Base-by-base conservation (phyloP, 805 yeast genomes). In the Myxozyma geophila region DNA sequence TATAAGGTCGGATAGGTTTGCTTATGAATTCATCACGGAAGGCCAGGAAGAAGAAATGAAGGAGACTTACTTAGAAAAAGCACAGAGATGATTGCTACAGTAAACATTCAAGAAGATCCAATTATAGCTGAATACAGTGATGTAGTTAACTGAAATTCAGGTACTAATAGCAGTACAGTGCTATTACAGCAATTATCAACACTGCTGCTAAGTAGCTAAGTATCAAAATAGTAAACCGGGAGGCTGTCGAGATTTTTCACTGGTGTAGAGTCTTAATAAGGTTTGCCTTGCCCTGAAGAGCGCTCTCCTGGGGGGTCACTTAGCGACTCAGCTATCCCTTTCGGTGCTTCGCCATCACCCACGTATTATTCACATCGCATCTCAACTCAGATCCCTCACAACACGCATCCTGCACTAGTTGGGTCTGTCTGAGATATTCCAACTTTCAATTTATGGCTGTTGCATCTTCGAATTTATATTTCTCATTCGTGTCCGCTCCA, bases 11-110 rank as follows among this genome's bases (percentile, higher is more conserved):
- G 70, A 40, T 54, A 64, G 57, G 58, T 36, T 33, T 46, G 48
- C 33, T 17, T 35, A 62, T 49, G 59, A 43, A 62, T 59, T 66
- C 69, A 66, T 66, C 69, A 65, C 54, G 9, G 19, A 17, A 36
- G 44, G 17, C 7, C 21, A 44, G 2, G 5, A 3, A 28, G 28
- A 28, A 28, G 28, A 28, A 28, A 28, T 28, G 28, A 19, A n/a
- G 21, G 28, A 35, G 53, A 28, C 39, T 15, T 12, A 28, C n/a
- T 10, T 17, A 2, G 36, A 19, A 8, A 15, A 19, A 37, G 15
- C 12, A n/a, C 28, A 37, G 1, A 51, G 44, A 33, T 13, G 15
- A 43, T 43, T n/a, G 41, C 13, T 43, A 23, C 48, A 33, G 8
- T 28, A 8, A n/a, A n/a, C n/a, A n/a, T n/a, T n/a, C n/a, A n/a